These are phyloP conservation scores for Graphium sp. DNA, from an alignment of 2,329 filamentous ascomycete genomes.

Conservation along the genomic window DNA sequence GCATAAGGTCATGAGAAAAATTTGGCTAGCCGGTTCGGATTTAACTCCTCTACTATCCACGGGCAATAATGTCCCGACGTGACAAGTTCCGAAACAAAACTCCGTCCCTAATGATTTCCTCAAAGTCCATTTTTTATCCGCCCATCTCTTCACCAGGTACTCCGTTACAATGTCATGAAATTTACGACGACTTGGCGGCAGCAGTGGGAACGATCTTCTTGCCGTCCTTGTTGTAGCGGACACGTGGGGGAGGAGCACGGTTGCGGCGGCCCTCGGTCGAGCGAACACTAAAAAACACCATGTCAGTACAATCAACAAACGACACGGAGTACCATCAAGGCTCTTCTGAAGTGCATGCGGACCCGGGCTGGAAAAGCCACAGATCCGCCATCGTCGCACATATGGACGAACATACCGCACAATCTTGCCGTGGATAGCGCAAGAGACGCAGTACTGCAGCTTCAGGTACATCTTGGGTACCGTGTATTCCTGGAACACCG, in stretches of 20 bases:
- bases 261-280: conserved; percentile 95
- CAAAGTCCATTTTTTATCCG: too few species aligned
- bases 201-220: conserved; percentile 96
- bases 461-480: conserved; percentile 99
- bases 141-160: too few species aligned
- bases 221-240: conserved; percentile 99
- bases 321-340: conserved; percentile 36
- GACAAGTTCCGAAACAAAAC: too few species aligned
- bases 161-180: too few species aligned
- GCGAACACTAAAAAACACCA: conserved; percentile 56
- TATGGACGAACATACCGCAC: conserved; percentile 74
- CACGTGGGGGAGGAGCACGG: conserved; percentile 91
- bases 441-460: conserved; percentile 99
- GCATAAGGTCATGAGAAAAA: too few species aligned
- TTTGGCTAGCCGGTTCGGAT: too few species aligned
- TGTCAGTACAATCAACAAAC: conserved; percentile 24
- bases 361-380: conserved; percentile 10
- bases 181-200: conserved; percentile 42
- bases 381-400: conserved; percentile 40
- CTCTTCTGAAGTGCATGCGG: conserved; percentile 38
- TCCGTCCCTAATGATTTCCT: too few species aligned
- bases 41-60: too few species aligned
- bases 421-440: conserved; percentile 99
- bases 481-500: conserved; percentile 97
- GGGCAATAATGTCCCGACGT: too few species aligned